These are phyloP conservation scores for Phyllosticta citrichinensis DNA, from an alignment of 2,329 filamentous ascomycete genomes.

Conservation along the genomic window DNA sequence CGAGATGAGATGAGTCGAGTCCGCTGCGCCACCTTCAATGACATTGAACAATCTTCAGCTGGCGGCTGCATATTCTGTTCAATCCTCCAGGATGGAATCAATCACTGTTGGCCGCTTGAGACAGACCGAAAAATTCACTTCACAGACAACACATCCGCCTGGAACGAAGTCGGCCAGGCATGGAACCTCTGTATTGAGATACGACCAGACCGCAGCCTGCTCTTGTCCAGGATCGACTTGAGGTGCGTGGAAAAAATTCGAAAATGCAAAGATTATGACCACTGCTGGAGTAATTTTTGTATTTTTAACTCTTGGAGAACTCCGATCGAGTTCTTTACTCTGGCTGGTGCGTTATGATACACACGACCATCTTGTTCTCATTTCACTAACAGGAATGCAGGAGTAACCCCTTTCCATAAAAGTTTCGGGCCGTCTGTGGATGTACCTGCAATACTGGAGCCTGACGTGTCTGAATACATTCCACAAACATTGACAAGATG, in stretches of 20 bases:
- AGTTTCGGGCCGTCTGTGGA: background rate
- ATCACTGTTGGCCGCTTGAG: too few relatives aligned
- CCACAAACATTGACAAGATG: background rate
- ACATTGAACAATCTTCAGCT: too few relatives aligned
- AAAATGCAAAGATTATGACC: too few relatives aligned
- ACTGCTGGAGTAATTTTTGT: background rate
- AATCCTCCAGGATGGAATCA: too few relatives aligned
- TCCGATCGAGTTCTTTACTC: background rate
- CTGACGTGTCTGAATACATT: background rate
- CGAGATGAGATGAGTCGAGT: too few relatives aligned
- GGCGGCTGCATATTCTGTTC: too few relatives aligned
- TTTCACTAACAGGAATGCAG: background rate
- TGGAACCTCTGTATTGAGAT: background rate
- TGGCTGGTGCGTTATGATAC: background rate
- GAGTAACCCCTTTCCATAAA: background rate
- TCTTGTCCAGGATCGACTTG: background rate
- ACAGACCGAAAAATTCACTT: too few relatives aligned
- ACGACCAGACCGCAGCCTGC: background rate
- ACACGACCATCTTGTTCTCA: too few relatives aligned
- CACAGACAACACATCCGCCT: too few relatives aligned
- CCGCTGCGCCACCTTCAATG: too few relatives aligned
- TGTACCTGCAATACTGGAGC: background rate
- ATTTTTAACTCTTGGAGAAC: background rate
- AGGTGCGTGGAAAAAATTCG: too few relatives aligned
- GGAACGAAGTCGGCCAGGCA: too few relatives aligned